Base-by-base conservation (phyloP, 2,329 filamentous ascomycete species). In the Talaromyces rugulosus region DNA sequence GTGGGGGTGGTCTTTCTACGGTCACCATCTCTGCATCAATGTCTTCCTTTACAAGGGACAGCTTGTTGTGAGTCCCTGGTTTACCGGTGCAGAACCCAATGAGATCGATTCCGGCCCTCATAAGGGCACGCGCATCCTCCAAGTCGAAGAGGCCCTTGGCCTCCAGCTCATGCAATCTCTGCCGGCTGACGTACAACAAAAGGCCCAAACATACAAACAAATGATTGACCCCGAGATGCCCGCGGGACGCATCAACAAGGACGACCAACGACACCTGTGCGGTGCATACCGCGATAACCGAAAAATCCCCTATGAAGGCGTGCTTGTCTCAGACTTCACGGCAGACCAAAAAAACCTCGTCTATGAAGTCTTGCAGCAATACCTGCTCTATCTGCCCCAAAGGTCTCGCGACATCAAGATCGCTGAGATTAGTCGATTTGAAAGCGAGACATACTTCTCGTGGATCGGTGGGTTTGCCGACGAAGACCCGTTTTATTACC, bases 21-120 rank as follows among this genome's bases (percentile, higher is more conserved):
- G 90, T 6, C 90, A 94, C 72, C 90, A 94, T 67, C 80, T 94
- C 2, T 91, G 89, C 66, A 80, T 93, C 2, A 87, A 87, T 68
- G 81, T 89, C 27, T 89, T 92, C 70, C 80, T 92, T 60, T 83
- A 87, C 69, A 80, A 80, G 34, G 74, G 77, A 0, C 87, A 91
- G 71, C 86, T 92, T 56, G 78, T 91, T 52, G 80, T 91, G 2
- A 86, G 85, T 0, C 90, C 90, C 0, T 90, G 87, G 76, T 94
- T 94, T 74, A 91, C 89, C 0, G 90, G 90, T 60, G 90, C 90
- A 0, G 90, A 94, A 74, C 90, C 90, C 0, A 92, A 93, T 68
- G 69, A 87, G 40, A 89, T 92, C 67, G 89, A 92, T 66, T 73
- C 75, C 0, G 89, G 89, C 0, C 82, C 82, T 0, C 82, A 86